Conservation (phyloP, 1,284 basidiomycete genomes). For the Rhodotorula sp. region DNA sequence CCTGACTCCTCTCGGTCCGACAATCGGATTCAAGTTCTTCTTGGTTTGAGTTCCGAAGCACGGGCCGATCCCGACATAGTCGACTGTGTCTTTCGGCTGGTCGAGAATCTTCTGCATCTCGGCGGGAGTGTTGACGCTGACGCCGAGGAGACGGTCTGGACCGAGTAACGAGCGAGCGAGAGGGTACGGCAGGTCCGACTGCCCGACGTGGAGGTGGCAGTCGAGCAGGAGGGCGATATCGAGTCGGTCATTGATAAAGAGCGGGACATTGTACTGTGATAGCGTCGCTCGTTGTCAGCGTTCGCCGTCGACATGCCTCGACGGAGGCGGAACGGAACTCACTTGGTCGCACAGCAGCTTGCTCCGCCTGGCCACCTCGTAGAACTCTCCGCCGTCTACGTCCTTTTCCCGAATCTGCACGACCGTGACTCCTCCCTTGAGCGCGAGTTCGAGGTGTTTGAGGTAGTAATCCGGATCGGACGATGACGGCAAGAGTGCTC, state of each 20-base stretch:
- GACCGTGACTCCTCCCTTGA: constrained; percentile 80
- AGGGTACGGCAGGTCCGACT: constrained; percentile 77
- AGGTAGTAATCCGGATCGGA: constrained; percentile 52
- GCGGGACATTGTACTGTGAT: constrained; percentile 67
- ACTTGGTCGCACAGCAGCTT: constrained; percentile 71
- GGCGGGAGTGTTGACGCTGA: constrained; percentile 68
- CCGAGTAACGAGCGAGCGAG: constrained; percentile 71
- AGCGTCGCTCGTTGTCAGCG: neutral
- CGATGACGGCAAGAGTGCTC: constrained; percentile 12
- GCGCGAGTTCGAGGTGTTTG: constrained; percentile 58
- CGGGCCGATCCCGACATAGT: constrained; percentile 81
- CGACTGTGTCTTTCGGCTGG: constrained; percentile 55
- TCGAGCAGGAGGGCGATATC: constrained; percentile 74
- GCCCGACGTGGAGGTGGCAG: constrained; percentile 85
- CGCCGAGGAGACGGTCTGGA: constrained; percentile 69
- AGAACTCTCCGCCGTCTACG: constrained; percentile 77
- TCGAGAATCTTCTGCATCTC: constrained; percentile 60
- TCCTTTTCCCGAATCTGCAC: constrained; percentile 87
- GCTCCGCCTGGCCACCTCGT: constrained; percentile 68
- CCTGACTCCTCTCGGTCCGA: constrained; percentile 53
- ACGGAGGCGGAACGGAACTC: constrained; percentile 12
- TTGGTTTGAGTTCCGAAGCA: constrained; percentile 50
- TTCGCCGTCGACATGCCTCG: neutral
- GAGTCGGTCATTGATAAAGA: constrained; percentile 88
- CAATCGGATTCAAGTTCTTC: constrained; percentile 40